Evolutionary conservation across 2,329 filamentous ascomycete species (phyloP).

Genomic region (Pseudogymnoascus sp.): DNA sequence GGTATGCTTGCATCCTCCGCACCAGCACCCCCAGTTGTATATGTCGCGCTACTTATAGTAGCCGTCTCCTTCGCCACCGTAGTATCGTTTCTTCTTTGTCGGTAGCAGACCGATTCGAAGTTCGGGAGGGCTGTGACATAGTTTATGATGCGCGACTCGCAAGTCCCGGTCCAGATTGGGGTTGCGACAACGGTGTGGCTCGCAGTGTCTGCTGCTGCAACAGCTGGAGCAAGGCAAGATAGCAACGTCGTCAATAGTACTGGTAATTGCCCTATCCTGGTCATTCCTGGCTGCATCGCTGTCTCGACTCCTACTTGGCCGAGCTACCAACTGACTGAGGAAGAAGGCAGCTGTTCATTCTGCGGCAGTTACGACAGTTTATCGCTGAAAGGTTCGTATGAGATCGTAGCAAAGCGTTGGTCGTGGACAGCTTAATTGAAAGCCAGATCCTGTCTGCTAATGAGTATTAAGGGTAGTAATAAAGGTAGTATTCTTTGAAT

Average conservation of each 20-base stretch:
- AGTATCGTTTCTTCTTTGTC: constrained; percentile 7
- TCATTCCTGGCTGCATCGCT: constrained; percentile 5
- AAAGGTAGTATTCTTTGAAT: background rate
- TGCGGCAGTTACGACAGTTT: background rate
- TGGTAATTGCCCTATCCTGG: background rate
- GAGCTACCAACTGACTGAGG: background rate
- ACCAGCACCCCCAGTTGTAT: constrained; percentile 10
- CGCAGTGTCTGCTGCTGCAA: background rate
- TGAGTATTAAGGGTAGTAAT: background rate
- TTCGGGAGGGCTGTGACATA: constrained; percentile 78
- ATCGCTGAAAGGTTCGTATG: background rate
- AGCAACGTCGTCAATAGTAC: background rate
- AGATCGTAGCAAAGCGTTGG: background rate
- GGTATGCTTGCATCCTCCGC: constrained; percentile 9
- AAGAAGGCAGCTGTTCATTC: background rate
- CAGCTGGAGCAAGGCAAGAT: background rate
- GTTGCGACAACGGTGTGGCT: background rate
- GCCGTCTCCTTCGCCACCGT: constrained; percentile 12
- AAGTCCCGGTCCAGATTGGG: constrained; percentile 27
- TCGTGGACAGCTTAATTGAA: background rate
- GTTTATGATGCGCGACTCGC: constrained; percentile 63
- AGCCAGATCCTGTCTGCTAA: background rate
- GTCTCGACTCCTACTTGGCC: constrained; percentile 4
- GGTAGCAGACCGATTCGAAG: constrained; percentile 48
- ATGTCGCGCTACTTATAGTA: constrained; percentile 12